A percentile compares a stretch with the other conserved stretches of the same genome.
Evolutionary conservation across 1,284 basidiomycete genomes (phyloP).

Genomic region (Ganoderma resinaceum): DNA sequence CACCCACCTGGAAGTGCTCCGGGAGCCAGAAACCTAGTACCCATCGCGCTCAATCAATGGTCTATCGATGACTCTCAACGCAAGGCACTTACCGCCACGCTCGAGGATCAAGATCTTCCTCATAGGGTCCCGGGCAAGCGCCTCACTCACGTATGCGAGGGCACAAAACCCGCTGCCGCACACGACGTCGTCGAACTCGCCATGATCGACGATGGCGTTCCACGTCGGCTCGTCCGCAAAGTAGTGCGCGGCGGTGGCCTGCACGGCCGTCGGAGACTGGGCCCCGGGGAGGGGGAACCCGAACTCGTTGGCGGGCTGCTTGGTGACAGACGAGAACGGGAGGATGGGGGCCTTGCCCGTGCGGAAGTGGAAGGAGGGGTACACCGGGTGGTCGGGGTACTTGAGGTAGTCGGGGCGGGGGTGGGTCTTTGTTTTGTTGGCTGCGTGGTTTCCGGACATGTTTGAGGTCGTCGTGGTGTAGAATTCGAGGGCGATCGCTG

Average conservation of each 20-base stretch:
- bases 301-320: constrained; percentile 4
- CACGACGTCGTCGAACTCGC: constrained; percentile 22
- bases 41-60: background rate
- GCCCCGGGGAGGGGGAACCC: background rate
- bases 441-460: background rate
- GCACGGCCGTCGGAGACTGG: background rate
- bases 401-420: background rate
- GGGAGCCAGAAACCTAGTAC: background rate
- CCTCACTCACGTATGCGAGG: constrained; percentile 34
- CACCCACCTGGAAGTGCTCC: background rate
- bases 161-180: constrained; percentile 26
- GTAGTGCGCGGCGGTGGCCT: constrained; percentile 13
- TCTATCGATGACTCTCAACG: background rate
- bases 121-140: constrained; percentile 32
- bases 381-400: background rate
- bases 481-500: background rate
- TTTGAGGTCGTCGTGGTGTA: background rate
- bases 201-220: constrained; percentile 21
- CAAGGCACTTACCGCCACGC: constrained; percentile 27
- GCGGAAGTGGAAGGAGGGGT: constrained; percentile 2
- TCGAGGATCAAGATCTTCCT: constrained; percentile 34
- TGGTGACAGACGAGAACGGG: background rate
- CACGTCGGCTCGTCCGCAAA: constrained; percentile 21
- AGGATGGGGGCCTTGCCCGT: background rate
- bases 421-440: background rate